These are phyloP conservation scores for Talaromyces sp. DNA, from an alignment of 2,329 filamentous ascomycete genomes.

Conservation along the genomic window DNA sequence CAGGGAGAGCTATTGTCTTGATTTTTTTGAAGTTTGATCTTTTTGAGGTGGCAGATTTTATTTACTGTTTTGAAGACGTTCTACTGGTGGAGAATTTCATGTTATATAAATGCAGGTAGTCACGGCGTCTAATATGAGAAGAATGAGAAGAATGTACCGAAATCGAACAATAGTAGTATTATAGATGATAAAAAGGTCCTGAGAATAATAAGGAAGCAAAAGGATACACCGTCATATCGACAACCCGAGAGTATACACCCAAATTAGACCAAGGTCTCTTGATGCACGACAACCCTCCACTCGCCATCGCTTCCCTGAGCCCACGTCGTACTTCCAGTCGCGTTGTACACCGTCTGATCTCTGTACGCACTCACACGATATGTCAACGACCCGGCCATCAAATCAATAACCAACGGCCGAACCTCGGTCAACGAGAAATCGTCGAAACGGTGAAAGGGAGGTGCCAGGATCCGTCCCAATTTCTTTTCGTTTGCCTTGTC, in stretches of 20 bases:
- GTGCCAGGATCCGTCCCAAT: slow-evolving; percentile 21
- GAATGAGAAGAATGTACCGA: neutral
- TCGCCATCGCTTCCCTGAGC: slow-evolving; percentile 33
- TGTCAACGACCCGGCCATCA: slow-evolving; percentile 31
- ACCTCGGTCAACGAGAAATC: slow-evolving; percentile 24
- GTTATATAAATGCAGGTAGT: neutral
- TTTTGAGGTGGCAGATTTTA: neutral
- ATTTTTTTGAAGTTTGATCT: neutral
- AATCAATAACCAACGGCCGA: slow-evolving; percentile 27
- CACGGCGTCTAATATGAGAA: neutral
- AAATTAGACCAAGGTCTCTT: slow-evolving; percentile 25
- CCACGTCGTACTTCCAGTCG: slow-evolving; percentile 30
- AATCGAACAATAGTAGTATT: neutral
- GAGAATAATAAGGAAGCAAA: neutral
- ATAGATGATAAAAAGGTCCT: neutral
- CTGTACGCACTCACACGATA: slow-evolving; percentile 26
- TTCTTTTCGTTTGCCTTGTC: slow-evolving; percentile 10
- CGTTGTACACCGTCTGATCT: slow-evolving; percentile 21
- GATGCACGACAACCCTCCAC: slow-evolving; percentile 30
- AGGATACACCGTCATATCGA: neutral
- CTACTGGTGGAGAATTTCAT: neutral
- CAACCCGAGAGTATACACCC: neutral
- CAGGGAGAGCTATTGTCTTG: neutral
- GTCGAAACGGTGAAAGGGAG: slow-evolving; percentile 33
- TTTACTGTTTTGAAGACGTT: neutral